Evolutionary conservation across 352 stramenopile species (phyloP), one percentile per base, ranked within the genome.

Genomic region (Pythium pectinolyticum): DNA sequence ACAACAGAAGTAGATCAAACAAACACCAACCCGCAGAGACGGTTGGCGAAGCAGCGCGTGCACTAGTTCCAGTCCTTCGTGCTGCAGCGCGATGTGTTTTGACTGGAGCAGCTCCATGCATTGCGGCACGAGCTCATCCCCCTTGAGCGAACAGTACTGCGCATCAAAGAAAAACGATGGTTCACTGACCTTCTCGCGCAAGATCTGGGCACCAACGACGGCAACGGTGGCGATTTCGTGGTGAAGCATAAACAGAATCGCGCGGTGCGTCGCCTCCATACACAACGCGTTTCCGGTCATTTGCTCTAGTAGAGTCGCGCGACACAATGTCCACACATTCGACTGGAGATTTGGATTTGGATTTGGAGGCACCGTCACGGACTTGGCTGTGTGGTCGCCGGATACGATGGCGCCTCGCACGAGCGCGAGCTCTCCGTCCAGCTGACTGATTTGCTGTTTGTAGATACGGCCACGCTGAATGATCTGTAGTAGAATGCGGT

Each of bases 1-100:
- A 34, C 27, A 58, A 1, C 8, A 35, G 19, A 25, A 47, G 30
- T 5, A 17, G 24, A 41, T 28, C n/a, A n/a, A n/a, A n/a, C n/a
- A n/a, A 2, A 31, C 12, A 22, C 28, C n/a, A 45, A 57, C 52
- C 22, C 43, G 27, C 30, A 22, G 49, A n/a, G 49, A 45, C 11
- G 48, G 30, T 12, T 20, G 43, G 28, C 80, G 69, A 31, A 91
- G 63, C 3, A 88, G 60, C 25, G 65, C 56, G 41, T 89, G 78
- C 9, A 87, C 61, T 6, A 91, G 59, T 41, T 88, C 82, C 9
- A 91, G 66, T 1, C 72, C 80, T 62, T 89, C 78, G 35, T 88
- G 81, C 32, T 85, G 78, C n/a, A 88, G 61, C 19, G 61, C 72
- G 1, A 81, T 56, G 31, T 79, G 63, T 2, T 30, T 51, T 14